phyloP scores from a whole-genome alignment of 768 basidiomycete species.

The Flagelloscypha sp. region DNA sequence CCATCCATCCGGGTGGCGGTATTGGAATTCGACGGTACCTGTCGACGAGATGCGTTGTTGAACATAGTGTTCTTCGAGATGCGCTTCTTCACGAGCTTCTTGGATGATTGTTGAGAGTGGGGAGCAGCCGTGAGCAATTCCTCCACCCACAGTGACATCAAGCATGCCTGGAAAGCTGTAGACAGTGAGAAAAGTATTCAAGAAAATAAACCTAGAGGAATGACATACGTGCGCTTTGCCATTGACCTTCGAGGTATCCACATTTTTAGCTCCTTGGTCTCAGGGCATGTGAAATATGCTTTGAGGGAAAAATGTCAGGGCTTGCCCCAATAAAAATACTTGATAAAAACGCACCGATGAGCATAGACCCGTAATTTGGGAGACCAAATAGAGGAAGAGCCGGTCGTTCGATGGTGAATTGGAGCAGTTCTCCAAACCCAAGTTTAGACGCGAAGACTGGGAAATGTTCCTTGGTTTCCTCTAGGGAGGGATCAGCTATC shows the following conservation, averaged over 20 bases:
- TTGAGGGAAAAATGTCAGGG: background rate
- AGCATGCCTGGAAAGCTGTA: constrained; percentile 28
- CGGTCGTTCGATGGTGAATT: constrained; percentile 35
- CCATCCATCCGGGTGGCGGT: constrained; percentile 35
- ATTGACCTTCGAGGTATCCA: constrained; percentile 35
- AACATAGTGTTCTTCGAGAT: constrained; percentile 29
- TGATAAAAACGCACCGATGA: constrained; percentile 23
- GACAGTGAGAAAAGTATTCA: constrained; percentile 2
- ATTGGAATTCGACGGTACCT: constrained; percentile 31
- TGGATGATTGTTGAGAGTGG: constrained; percentile 29
- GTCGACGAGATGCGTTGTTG: constrained; percentile 20
- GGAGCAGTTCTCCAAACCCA: too few species aligned
- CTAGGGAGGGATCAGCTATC: too few species aligned
- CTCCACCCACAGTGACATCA: constrained; percentile 37
- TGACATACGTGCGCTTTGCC: constrained; percentile 31
- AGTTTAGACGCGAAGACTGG: too few species aligned
- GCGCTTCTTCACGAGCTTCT: constrained; percentile 36
- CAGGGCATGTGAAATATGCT: constrained; percentile 28
- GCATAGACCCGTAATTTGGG: constrained; percentile 34
- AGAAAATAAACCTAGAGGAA: background rate
- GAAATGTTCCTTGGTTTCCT: too few species aligned
- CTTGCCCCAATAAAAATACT: background rate
- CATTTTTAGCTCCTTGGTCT: constrained; percentile 20
- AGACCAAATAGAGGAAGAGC: constrained; percentile 38
- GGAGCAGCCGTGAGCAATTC: constrained; percentile 31